Evolutionary conservation across 2,329 filamentous ascomycete species (phyloP), one percentile per base, ranked within the genome.

Genomic region (Aureobasidium vineae): DNA sequence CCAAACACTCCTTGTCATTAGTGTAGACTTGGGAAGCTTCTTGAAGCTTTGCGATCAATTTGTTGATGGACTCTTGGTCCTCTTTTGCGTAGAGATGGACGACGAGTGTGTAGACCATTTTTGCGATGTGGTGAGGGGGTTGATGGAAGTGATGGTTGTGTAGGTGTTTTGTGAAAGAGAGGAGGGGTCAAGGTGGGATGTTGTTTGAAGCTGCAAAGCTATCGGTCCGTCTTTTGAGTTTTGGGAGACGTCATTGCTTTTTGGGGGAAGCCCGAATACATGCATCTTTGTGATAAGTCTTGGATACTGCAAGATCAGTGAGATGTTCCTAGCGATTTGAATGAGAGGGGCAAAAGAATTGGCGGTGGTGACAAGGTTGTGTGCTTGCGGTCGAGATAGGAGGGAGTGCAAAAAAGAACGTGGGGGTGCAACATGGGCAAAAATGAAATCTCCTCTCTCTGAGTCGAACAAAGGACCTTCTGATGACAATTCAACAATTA

Each of bases 1-100:
- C 72, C 45, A 81, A 70, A 50, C 77, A 90, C 80, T 91, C 89
- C 73, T 85, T 85, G 79, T 91, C 89, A 70, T 89, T 82, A 70
- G 83, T 85, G 79, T 91, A 91, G 69, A 91, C 83, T 69, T 86
- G 83, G 67, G 87, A 87, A n/a, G 89, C 89, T 75, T 92, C 89
- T 74, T 88, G 84, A 66, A 92, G 85, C 80, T 91, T 92, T 66
- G 85, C 85, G 72, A 86, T 85, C 67, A 92, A 79, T 77, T 88
- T 90, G 68, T 81, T 79, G 78, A 91, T 87, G 74, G 81, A 82
- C 65, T 86, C 84, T 15, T 82, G 77, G 72, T 89, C 84, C 66
- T 86, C 82, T 74, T 91, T 91, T 70, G 88, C 87, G 79, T 88
- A 86, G 69, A 91, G 82, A 76, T 89, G 86, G 57, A 88, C 86